Conservation (phyloP, 306 rosid genomes). For the Morella rubra region DNA sequence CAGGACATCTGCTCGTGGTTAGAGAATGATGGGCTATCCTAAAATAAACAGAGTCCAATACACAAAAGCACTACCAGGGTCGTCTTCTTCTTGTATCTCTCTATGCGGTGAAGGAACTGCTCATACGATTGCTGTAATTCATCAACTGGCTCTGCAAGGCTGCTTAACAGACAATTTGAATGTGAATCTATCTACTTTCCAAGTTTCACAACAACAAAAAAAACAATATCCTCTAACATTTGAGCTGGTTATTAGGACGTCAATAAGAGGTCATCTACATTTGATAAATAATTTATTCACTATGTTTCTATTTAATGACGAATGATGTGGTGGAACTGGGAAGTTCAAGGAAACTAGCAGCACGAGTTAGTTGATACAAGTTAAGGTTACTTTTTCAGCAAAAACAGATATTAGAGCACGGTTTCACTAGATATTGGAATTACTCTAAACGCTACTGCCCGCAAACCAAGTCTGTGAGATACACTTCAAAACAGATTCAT, state of each 20-base stretch:
- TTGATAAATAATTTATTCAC: slow-evolving; percentile 11
- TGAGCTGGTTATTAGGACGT: not conserved
- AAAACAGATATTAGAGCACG: not conserved
- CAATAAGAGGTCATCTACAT: not conserved
- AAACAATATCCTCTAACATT: not conserved
- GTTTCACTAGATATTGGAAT: not conserved
- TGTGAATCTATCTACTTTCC: slow-evolving; percentile 13
- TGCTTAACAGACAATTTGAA: slow-evolving; percentile 32
- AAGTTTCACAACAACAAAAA: slow-evolving; percentile 11
- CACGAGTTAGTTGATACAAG: not conserved
- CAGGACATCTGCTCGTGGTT: slow-evolving; percentile 21
- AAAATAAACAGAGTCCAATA: slow-evolving; percentile 22
- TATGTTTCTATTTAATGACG: not conserved
- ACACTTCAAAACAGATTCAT: not conserved
- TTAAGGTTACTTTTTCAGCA: not conserved
- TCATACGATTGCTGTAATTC: slow-evolving; percentile 79
- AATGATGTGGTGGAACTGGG: not conserved
- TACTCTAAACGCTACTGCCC: not conserved
- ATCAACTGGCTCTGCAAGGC: slow-evolving; percentile 85
- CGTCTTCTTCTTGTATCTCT: slow-evolving; percentile 53
- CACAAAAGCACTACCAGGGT: slow-evolving; percentile 46
- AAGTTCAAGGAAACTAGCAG: not conserved
- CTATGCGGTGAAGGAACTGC: slow-evolving; percentile 74
- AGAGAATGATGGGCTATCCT: slow-evolving; percentile 25
- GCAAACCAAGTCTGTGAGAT: not conserved